Evolutionary conservation across 768 basidiomycete genomes (phyloP).

Genomic region (Tricholoma sp.): DNA sequence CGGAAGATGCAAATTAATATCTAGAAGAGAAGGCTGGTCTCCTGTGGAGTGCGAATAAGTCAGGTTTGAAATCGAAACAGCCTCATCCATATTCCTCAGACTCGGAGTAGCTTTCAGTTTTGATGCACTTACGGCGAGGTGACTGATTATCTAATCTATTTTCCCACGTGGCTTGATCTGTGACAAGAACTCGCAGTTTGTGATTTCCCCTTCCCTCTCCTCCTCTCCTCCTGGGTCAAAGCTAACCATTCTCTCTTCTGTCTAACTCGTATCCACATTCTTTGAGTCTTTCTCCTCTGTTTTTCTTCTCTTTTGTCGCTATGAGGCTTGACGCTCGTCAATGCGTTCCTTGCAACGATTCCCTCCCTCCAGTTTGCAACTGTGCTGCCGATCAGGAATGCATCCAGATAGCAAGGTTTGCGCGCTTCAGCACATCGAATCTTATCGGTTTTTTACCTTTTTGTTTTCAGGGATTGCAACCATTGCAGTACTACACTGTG

Average conservation of each 20-base stretch:
- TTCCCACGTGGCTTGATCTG: conserved; percentile 16
- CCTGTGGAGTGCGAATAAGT: conserved; percentile 51
- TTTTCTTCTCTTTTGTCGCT: conserved; percentile 3
- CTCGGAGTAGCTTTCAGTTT: too few relatives aligned
- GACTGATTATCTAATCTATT: conserved; percentile 4
- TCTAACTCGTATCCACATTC: conserved; percentile 21
- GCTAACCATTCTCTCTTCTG: conserved; percentile 11
- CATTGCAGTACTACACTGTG: conserved; percentile 53
- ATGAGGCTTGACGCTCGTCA: conserved; percentile 36
- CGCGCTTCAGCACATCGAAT: conserved; percentile 6
- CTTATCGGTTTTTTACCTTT: conserved; percentile 4
- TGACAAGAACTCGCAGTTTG: not conserved
- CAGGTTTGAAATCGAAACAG: conserved; percentile 45
- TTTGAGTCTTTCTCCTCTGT: conserved; percentile 16
- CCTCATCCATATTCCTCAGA: too few relatives aligned
- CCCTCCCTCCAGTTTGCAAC: conserved; percentile 36
- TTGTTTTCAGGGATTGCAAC: conserved; percentile 46
- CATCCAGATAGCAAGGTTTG: conserved; percentile 55
- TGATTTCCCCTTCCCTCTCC: not conserved
- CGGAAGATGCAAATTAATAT: conserved; percentile 63
- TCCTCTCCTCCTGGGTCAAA: conserved; percentile 4
- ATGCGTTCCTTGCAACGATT: conserved; percentile 48
- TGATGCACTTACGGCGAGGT: too few relatives aligned
- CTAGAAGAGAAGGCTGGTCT: conserved; percentile 48
- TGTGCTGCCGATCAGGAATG: conserved; percentile 56